phyloP scores from a whole-genome alignment of 768 basidiomycete genomes.

The Fibroporia radiculosa region DNA sequence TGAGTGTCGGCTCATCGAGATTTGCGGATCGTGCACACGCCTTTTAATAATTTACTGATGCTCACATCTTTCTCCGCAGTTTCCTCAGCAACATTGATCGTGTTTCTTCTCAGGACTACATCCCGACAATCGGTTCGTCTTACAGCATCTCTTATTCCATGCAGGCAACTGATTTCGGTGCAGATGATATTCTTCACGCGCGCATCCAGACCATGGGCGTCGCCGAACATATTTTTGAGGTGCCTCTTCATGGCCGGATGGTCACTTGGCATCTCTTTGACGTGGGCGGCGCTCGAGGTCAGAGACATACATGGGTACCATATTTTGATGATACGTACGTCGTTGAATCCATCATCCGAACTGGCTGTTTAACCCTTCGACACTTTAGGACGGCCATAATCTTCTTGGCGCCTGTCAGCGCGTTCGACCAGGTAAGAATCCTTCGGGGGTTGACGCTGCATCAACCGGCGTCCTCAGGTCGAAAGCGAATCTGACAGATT shows the following conservation, averaged over 20 bases:
- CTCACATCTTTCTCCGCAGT: constrained; percentile 30
- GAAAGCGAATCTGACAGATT: not conserved
- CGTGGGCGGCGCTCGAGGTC: constrained; percentile 71
- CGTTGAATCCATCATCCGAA: too few species aligned
- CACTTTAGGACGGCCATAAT: constrained; percentile 61
- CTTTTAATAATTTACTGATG: not conserved
- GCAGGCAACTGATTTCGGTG: not conserved
- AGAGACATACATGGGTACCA: constrained; percentile 80
- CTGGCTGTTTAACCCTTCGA: too few species aligned
- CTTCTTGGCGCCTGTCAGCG: constrained; percentile 79
- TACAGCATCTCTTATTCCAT: not conserved
- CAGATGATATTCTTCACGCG: constrained; percentile 85
- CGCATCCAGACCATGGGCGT: constrained; percentile 89
- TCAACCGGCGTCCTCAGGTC: not conserved
- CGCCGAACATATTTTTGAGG: constrained; percentile 76
- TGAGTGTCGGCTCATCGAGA: constrained; percentile 41
- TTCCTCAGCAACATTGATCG: constrained; percentile 71
- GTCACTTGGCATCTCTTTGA: constrained; percentile 80
- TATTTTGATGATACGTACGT: constrained; percentile 66
- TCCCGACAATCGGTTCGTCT: constrained; percentile 62
- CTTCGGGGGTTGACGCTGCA: too few species aligned
- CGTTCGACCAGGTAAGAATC: constrained; percentile 70
- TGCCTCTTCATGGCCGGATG: constrained; percentile 68
- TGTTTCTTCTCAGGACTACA: constrained; percentile 59
- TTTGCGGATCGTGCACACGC: constrained; percentile 2